Base-by-base conservation (phyloP, 2,329 filamentous ascomycete genomes). In the Botrytis elliptica region DNA sequence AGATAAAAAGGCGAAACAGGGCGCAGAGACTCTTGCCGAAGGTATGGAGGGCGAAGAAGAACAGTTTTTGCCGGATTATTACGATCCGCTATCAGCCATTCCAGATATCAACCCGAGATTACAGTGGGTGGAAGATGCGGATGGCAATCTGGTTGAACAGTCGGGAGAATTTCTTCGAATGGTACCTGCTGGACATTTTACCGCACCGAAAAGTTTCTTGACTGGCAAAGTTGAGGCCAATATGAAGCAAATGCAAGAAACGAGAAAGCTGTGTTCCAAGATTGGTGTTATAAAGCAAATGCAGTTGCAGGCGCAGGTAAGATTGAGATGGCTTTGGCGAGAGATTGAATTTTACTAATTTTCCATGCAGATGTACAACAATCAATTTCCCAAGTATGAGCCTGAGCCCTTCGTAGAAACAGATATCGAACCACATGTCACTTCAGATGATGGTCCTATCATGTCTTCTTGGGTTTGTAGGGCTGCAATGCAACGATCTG, bases 281-380 rank as follows among this genome's bases (percentile, higher is more conserved):
- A 97, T 99, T 81, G 92, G 93, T 67, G 94, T 99, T 75, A 96
- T 99, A 81, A 99, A 98, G 85, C 96, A 99, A 84, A 99, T 99
- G 96, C 96, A 99, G 84, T 90, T 98, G 71, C 96, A 99, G 82
- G 93, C 94, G 70, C 96, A 98, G 88, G 93, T 94, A 88, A 81
- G 85, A 80, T 68, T 52, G 6, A 33, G 12, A n/a, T n/a, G n/a
- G 18, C 66, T 63, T 33, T 20, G 29, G 59, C 65, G 8, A 68
- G 22, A 70, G 63, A 59, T 76, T 78, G 72, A 78, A 25, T n/a
- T 22, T 72, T 33, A 40, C 71, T 72, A 40, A 72, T 69, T 60
- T 46, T 12, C 36, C 33, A 18, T 57, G 36, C 67, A 46, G 92
- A 93, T 97, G 81, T 99, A 99, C 81, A 93, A 95, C 80, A 99